phyloP scores from a whole-genome alignment of 73 alveolate genomes.

The Paramecium biaurelia region DNA sequence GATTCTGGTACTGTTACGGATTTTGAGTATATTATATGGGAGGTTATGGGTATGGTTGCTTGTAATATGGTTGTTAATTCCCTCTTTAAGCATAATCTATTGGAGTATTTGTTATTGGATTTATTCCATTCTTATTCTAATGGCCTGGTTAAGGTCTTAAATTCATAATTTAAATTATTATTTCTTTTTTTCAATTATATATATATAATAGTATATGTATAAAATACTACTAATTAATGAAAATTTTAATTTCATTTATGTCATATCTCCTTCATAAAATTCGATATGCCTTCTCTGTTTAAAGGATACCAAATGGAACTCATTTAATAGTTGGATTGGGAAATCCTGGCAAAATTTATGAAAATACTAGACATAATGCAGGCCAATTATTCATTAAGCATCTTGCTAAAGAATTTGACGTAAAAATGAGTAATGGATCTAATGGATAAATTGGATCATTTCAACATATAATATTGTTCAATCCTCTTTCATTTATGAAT shows the following conservation, averaged over 20 bases:
- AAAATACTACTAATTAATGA: background rate
- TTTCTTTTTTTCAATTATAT: background rate
- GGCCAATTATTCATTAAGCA: conserved; percentile 3
- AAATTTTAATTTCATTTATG: background rate
- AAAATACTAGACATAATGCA: conserved; percentile 41
- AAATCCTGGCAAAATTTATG: conserved; percentile 48
- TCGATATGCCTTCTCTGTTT: background rate
- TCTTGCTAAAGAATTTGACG: background rate
- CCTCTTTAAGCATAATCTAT: conserved; percentile 33
- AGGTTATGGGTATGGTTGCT: background rate
- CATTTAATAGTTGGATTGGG: conserved; percentile 48
- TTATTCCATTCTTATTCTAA: conserved; percentile 8
- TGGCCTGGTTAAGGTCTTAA: conserved; percentile 47
- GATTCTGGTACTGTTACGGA: conserved; percentile 47
- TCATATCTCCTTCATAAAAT: background rate
- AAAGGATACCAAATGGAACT: background rate
- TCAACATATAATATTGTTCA: conserved; percentile 1
- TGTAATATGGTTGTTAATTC: background rate
- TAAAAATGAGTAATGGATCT: background rate
- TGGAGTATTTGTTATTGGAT: conserved; percentile 45
- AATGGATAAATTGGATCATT: conserved; percentile 7
- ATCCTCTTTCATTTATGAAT: conserved; percentile 51
- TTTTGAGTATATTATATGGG: conserved; percentile 5
- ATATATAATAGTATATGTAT: background rate
- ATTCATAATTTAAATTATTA: background rate